Conservation (phyloP, 75 land plant species). For the Chamaecyparis obtusa region DNA sequence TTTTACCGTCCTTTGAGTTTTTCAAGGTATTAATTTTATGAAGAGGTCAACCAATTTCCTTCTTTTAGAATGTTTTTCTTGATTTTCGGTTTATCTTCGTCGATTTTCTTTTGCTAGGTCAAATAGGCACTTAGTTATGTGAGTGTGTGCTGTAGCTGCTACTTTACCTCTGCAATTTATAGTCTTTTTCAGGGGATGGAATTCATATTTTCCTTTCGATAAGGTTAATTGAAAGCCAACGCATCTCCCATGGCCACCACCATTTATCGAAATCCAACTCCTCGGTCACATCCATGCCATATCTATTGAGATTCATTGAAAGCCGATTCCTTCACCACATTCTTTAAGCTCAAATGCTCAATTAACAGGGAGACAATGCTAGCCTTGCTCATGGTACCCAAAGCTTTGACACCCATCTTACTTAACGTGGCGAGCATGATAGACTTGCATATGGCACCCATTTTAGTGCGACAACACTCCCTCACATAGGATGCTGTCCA, state of each 20-base stretch:
- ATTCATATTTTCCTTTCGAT: not conserved
- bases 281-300: not conserved
- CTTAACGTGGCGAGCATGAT: too few species aligned
- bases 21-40: not conserved
- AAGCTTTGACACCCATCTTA: too few species aligned
- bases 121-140: not conserved
- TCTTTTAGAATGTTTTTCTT: not conserved
- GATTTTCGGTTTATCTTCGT: not conserved
- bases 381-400: not conserved
- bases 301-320: too few species aligned
- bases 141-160: not conserved
- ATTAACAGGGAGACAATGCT: too few species aligned
- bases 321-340: too few species aligned
- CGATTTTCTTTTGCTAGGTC: not conserved
- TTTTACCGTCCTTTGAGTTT: not conserved
- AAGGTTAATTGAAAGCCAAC: not conserved
- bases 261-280: not conserved
- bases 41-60: not conserved
- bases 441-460: too few species aligned
- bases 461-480: too few species aligned
- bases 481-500: not conserved
- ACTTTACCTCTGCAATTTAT: not conserved
- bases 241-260: not conserved
- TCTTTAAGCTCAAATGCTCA: too few species aligned
- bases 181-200: not conserved